Evolutionary conservation across 2,329 filamentous ascomycete species (phyloP), one percentile per base, ranked within the genome.

Genomic region (Botrytis galanthina): DNA sequence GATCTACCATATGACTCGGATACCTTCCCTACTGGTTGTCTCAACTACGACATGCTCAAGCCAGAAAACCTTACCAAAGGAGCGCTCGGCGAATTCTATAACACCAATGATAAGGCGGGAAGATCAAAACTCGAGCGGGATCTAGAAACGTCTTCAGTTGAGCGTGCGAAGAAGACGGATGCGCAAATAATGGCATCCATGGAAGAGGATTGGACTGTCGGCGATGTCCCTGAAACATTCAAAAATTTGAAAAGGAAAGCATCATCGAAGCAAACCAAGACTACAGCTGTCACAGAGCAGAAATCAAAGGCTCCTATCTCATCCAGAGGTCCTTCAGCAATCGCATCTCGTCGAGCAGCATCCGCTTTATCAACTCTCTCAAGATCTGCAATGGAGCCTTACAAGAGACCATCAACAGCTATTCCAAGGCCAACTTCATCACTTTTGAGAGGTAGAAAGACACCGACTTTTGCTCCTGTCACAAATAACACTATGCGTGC

Each of bases 1-100:
- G 86, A 89, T n/a, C 83, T 89, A 18, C 88, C 88, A 0, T 93
- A 93, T 79, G 86, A 91, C 77, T 92, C 91, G 32, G 91, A 93
- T 71, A 86, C 92, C 73, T 89, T 92, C 75, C 89, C 90, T 7
- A 83, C 86, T 63, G 85, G 84, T 1, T 85, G 84, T 63, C 81
- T 91, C 54, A 89, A 86, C 1, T 87, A 90, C 68, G 85, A 89
- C 14, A 85, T 85, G 0, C 81, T 92, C 32, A 89, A 89, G 80
- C 85, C 84, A 1, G 85, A 87, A 77, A 91, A 91, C 77, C 79
- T 88, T 4, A 83, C 89, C 77, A 90, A 86, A 80, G 92, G 85
- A 73, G 64, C 62, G 10, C 54, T 72, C 3, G 29, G 48, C 22
- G 63, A 62, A 26, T 93, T 86, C 83, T 66, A 71, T 74, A 91